Evolutionary conservation across 2,329 filamentous ascomycete genomes (phyloP).

Genomic region (Stagonosporopsis vannaccii): DNA sequence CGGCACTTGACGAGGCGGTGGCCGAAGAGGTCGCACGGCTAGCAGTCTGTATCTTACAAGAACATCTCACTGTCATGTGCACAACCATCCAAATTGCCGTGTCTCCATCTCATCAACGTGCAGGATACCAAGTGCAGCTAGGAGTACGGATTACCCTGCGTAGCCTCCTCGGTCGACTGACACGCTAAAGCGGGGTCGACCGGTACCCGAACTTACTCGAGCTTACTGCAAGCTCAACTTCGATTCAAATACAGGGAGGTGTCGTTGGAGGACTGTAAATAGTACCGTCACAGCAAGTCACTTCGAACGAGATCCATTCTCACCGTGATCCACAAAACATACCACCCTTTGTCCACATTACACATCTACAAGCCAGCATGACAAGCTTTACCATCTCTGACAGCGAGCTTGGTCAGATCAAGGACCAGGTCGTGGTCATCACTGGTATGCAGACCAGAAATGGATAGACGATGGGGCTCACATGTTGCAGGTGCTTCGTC

Average conservation of each 20-base stretch:
- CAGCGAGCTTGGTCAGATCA: constrained; percentile 53
- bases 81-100: neutral
- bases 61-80: neutral
- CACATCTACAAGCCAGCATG: constrained; percentile 18
- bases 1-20: no score
- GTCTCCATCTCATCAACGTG: neutral
- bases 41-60: neutral
- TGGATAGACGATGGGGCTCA: neutral
- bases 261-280: neutral
- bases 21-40: neutral
- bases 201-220: constrained; percentile 10
- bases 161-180: neutral
- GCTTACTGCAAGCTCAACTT: neutral
- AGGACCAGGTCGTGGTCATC: constrained; percentile 61
- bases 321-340: neutral
- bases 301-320: no score
- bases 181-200: constrained; percentile 17
- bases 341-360: neutral
- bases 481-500: constrained; percentile 60
- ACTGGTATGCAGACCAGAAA: constrained; percentile 52
- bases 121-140: neutral
- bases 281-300: neutral
- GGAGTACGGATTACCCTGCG: neutral
- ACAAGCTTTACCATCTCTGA: constrained; percentile 57
- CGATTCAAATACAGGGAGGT: no score